Evolutionary conservation across 1,139 yeast genomes (phyloP).

Genomic region (Maudiozyma humilis): DNA sequence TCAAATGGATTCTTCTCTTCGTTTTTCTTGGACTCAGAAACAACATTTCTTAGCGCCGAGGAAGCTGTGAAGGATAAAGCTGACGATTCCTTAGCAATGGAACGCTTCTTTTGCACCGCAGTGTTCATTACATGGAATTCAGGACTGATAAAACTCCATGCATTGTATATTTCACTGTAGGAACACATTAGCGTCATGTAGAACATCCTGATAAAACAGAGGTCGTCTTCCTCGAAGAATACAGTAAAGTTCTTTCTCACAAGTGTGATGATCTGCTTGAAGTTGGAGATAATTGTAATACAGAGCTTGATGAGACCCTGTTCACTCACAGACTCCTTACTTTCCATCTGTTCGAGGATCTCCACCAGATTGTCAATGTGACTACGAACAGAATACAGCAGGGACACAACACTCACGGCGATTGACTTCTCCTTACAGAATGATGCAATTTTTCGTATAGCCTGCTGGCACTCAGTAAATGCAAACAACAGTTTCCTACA

Average conservation of each 20-base stretch:
- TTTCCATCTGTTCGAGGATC: slow-evolving; percentile 50
- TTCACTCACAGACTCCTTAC: slow-evolving; percentile 30
- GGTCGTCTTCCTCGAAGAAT: slow-evolving; percentile 51
- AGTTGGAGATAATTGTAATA: slow-evolving; percentile 35
- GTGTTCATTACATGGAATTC: slow-evolving; percentile 3
- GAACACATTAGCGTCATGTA: slow-evolving; percentile 66
- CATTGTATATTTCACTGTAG: slow-evolving; percentile 65
- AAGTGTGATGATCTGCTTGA: slow-evolving; percentile 44
- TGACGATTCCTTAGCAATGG: slow-evolving; percentile 8
- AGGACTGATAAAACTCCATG: slow-evolving; percentile 37
- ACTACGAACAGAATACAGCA: slow-evolving; percentile 48
- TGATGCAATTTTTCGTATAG: slow-evolving; percentile 56
- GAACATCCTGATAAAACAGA: slow-evolving; percentile 63
- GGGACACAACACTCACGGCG: slow-evolving; percentile 49
- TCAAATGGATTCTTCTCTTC: slow-evolving; percentile 3
- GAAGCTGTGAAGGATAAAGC: slow-evolving; percentile 3
- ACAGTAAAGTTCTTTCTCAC: slow-evolving; percentile 41
- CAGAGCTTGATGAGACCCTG: slow-evolving; percentile 32
- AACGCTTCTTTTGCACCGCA: slow-evolving; percentile 6
- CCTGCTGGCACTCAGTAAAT: slow-evolving; percentile 63
- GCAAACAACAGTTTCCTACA: slow-evolving; percentile 52
- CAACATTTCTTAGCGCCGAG: not conserved
- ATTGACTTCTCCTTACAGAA: slow-evolving; percentile 59
- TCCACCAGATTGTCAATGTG: slow-evolving; percentile 55
- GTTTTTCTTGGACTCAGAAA: not conserved